phyloP scores from a whole-genome alignment of 1,284 basidiomycete species.

The Pterulicium gracile region DNA sequence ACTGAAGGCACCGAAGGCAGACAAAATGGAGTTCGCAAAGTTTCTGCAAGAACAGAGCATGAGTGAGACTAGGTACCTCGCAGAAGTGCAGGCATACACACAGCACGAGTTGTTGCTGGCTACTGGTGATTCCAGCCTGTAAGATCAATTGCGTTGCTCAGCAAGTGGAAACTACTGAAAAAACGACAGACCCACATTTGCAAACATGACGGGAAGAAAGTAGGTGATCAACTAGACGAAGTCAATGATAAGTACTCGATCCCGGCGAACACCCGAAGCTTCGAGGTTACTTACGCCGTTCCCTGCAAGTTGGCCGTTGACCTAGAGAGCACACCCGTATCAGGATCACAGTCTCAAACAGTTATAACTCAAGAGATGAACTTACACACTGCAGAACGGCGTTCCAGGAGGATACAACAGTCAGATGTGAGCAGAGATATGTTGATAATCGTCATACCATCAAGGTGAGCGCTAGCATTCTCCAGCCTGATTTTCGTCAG shows the following conservation, averaged over 20 bases:
- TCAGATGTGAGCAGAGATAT: neutral
- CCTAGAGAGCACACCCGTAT: slow-evolving; percentile 3
- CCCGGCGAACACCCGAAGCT: neutral
- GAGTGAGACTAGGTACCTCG: neutral
- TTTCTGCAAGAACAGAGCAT: slow-evolving; percentile 12
- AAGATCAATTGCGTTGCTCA: too few relatives aligned
- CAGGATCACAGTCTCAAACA: too few relatives aligned
- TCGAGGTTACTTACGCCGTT: slow-evolving; percentile 13
- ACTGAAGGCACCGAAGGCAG: slow-evolving; percentile 16
- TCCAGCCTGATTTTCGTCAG: slow-evolving; percentile 9
- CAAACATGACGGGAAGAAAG: slow-evolving; percentile 16
- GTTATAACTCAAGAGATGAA: too few relatives aligned
- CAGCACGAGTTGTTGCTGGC: slow-evolving; percentile 18
- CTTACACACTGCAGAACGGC: slow-evolving; percentile 6
- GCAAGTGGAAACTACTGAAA: too few relatives aligned
- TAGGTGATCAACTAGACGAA: slow-evolving; percentile 16
- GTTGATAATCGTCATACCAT: slow-evolving; percentile 13
- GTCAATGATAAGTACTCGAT: neutral
- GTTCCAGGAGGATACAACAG: too few relatives aligned
- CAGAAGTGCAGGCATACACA: slow-evolving; percentile 6
- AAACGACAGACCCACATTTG: slow-evolving; percentile 9
- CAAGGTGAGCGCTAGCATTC: slow-evolving; percentile 14
- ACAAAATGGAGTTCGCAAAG: slow-evolving; percentile 19
- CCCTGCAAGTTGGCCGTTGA: slow-evolving; percentile 19
- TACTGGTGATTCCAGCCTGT: slow-evolving; percentile 14